Conservation (phyloP, 2,329 filamentous ascomycete genomes). For the Parafenestella ontariensis region DNA sequence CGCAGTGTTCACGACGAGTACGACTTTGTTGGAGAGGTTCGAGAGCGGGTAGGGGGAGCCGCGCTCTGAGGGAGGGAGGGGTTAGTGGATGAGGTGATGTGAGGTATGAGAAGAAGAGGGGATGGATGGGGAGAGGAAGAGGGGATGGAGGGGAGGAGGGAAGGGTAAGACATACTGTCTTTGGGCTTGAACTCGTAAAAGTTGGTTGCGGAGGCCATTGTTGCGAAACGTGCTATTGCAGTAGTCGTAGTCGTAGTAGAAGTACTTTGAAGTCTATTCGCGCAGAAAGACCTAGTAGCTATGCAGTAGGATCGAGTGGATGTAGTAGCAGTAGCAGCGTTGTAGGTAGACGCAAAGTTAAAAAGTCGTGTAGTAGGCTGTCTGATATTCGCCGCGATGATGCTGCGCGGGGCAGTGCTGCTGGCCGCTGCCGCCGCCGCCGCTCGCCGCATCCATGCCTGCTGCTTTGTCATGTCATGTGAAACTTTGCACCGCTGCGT, state of each 20-base stretch:
- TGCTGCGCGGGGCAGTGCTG: conserved; percentile 17
- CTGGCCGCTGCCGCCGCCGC: no score
- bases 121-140: neutral
- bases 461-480: conserved; percentile 9
- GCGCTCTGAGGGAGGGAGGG: conserved; percentile 64
- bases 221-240: conserved; percentile 25
- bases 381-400: conserved; percentile 2
- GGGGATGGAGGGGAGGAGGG: neutral
- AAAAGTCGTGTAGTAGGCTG: neutral
- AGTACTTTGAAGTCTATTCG: neutral
- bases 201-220: conserved; percentile 71
- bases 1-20: conserved; percentile 96
- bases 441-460: conserved; percentile 13
- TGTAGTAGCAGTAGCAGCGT: no score
- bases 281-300: no score
- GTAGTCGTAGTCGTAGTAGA: neutral
- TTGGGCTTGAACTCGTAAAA: conserved; percentile 88
- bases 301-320: neutral
- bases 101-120: no score
- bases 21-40: conserved; percentile 86
- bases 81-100: no score
- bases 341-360: neutral
- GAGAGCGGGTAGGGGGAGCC: conserved; percentile 74
- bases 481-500: neutral
- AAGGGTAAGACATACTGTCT: conserved; percentile 68